Percentiles rank a stretch among this genome's conserved stretches.
Evolutionary conservation across 306 rosid species (phyloP).

Genomic region (Mimosa pudica): DNA sequence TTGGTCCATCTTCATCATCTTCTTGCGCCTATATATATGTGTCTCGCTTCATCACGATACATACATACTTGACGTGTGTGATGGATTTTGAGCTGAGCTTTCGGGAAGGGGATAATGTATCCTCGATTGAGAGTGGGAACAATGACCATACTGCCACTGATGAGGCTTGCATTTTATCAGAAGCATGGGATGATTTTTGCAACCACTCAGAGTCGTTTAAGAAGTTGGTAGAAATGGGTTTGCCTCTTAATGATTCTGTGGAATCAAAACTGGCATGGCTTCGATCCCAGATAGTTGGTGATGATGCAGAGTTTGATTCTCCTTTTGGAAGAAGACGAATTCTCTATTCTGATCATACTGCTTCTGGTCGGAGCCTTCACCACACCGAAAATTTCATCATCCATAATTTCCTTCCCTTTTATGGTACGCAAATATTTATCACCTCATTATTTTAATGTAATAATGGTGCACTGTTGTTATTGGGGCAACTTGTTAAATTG

Average conservation of each 20-base stretch:
- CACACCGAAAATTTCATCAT: constrained; percentile 63
- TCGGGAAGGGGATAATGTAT: not conserved
- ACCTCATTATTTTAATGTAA: not conserved
- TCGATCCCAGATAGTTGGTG: constrained; percentile 63
- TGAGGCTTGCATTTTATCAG: not conserved
- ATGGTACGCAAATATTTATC: constrained; percentile 46
- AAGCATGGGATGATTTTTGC: constrained; percentile 30
- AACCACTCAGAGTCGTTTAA: constrained; percentile 33
- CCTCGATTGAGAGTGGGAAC: not conserved
- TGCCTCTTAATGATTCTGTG: constrained; percentile 30
- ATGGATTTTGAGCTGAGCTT: constrained; percentile 36
- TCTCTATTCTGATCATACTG: constrained; percentile 87
- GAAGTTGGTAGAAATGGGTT: constrained; percentile 31
- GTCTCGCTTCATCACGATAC: constrained; percentile 20
- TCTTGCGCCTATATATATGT: not conserved
- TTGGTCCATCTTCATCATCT: not conserved
- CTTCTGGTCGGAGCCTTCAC: constrained; percentile 72
- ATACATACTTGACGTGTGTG: constrained; percentile 8
- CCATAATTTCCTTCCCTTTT: constrained; percentile 73
- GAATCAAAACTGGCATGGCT: constrained; percentile 59
- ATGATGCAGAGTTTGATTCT: constrained; percentile 52
- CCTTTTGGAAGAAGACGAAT: constrained; percentile 62
- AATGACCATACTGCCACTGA: not conserved
- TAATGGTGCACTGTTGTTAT: not conserved
- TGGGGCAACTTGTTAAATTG: not conserved